Percentiles rank a stretch among this genome's conserved stretches.
These are phyloP conservation scores for Monascus purpureus DNA, from an alignment of 495 filamentous ascomycete genomes.

Conservation along the genomic window DNA sequence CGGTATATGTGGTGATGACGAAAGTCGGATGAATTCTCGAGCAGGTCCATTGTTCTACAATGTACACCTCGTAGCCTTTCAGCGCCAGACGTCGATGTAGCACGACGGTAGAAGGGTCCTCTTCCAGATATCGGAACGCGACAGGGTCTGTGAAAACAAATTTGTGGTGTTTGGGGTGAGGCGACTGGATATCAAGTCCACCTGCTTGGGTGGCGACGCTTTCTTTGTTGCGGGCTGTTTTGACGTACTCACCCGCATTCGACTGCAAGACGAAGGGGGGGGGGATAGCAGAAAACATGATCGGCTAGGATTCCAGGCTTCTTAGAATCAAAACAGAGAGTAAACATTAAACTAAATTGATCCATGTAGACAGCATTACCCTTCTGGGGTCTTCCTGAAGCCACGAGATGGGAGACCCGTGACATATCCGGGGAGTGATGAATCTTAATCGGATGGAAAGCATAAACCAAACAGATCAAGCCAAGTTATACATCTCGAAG, in stretches of 20 bases:
- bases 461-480: no score
- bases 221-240: slow-evolving; percentile 10
- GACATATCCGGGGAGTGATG: slow-evolving; percentile 20
- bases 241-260: no score
- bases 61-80: slow-evolving; percentile 79
- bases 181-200: slow-evolving; percentile 7
- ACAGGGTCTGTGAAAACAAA: slow-evolving; percentile 63
- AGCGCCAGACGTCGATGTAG: slow-evolving; percentile 55
- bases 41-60: slow-evolving; percentile 97
- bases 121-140: slow-evolving; percentile 76
- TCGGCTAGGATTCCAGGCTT: no score
- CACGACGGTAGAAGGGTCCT: slow-evolving; percentile 64
- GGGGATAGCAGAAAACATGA: no score
- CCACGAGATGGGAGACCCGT: slow-evolving; percentile 9
- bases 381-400: slow-evolving; percentile 14
- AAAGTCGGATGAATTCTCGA: slow-evolving; percentile 82
- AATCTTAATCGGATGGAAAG: no score
- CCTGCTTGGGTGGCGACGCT: slow-evolving; percentile 11
- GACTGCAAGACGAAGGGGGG: no score
- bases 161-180: slow-evolving; percentile 27
- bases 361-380: slow-evolving; percentile 14
- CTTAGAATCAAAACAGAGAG: no score
- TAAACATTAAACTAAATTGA: slow-evolving; percentile 9
- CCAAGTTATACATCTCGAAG: slow-evolving; percentile 3
- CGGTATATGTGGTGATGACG: slow-evolving; percentile 87